These are phyloP conservation scores for Microbotryum saponariae DNA, from an alignment of 1,284 basidiomycete genomes.

Conservation along the genomic window DNA sequence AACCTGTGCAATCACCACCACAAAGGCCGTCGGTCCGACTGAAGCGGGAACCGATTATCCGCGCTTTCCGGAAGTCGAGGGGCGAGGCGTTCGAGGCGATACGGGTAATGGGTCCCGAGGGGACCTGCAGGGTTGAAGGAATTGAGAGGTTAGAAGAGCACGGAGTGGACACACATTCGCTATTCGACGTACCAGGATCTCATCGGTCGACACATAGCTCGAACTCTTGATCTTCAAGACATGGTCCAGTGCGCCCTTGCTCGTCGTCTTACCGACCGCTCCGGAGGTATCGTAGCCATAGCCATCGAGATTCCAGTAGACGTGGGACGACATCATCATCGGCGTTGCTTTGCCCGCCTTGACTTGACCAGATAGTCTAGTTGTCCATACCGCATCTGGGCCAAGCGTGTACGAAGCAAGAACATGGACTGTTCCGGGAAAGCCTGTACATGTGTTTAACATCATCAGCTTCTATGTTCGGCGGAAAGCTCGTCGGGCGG, in stretches of 20 bases:
- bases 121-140: conserved; percentile 37
- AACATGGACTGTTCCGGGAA: conserved; percentile 16
- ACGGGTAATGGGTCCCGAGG: conserved; percentile 44
- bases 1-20: conserved; percentile 42
- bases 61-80: conserved; percentile 48
- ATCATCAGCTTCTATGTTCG: background rate
- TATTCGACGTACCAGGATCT: background rate
- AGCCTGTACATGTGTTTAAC: conserved; percentile 1
- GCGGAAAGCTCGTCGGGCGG: background rate
- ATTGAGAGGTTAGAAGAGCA: background rate
- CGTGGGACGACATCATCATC: conserved; percentile 38
- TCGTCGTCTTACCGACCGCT: background rate
- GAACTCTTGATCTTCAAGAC: conserved; percentile 3
- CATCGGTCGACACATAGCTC: conserved; percentile 4
- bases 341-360: conserved; percentile 31
- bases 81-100: conserved; percentile 41
- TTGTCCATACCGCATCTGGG: conserved; percentile 28
- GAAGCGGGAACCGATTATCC: conserved; percentile 45
- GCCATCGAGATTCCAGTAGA: conserved; percentile 38
- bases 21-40: conserved; percentile 43
- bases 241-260: background rate
- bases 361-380: conserved; percentile 29
- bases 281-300: conserved; percentile 14
- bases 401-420: conserved; percentile 29
- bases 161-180: too few species aligned